These are phyloP conservation scores for Phytophthora rubi DNA, from an alignment of 352 stramenopile genomes.

Conservation along the genomic window DNA sequence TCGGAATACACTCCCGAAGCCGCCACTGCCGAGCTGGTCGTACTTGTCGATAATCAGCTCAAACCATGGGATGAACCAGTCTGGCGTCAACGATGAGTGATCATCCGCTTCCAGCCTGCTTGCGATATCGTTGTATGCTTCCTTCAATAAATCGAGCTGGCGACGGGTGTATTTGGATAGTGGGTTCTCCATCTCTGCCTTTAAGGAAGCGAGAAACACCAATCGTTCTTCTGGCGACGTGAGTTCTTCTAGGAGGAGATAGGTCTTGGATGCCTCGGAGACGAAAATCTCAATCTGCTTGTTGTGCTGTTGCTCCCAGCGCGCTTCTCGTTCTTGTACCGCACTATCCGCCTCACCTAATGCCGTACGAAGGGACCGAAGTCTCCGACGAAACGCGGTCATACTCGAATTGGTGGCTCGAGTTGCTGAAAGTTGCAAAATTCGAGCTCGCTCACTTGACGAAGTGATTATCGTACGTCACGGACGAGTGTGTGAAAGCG, in stretches of 20 bases:
- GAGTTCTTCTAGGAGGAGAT: conserved; percentile 7
- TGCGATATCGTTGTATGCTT: background rate
- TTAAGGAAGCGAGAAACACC: background rate
- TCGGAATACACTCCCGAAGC: conserved; percentile 4
- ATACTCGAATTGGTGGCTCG: background rate
- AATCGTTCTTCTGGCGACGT: background rate
- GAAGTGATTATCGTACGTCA: background rate
- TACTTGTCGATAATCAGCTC: conserved; percentile 2
- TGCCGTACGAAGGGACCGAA: background rate
- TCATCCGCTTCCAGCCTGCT: background rate
- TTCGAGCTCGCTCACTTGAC: background rate
- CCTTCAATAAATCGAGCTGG: background rate
- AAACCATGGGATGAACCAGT: conserved; percentile 12
- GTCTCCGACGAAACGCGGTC: background rate
- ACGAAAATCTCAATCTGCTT: conserved; percentile 1
- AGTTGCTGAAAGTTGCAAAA: background rate
- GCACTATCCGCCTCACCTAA: background rate
- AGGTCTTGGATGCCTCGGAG: background rate
- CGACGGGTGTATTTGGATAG: background rate
- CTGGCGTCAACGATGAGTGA: background rate
- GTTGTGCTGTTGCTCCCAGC: background rate
- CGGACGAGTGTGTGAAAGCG: background rate
- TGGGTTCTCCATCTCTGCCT: background rate
- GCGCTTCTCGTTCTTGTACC: background rate
- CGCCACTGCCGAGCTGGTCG: background rate